A percentile compares a stretch with the other conserved stretches of the same genome.
These are phyloP conservation scores for Solanum aculeatissimum DNA, from an alignment of 305 asterid species.

Conservation along the genomic window DNA sequence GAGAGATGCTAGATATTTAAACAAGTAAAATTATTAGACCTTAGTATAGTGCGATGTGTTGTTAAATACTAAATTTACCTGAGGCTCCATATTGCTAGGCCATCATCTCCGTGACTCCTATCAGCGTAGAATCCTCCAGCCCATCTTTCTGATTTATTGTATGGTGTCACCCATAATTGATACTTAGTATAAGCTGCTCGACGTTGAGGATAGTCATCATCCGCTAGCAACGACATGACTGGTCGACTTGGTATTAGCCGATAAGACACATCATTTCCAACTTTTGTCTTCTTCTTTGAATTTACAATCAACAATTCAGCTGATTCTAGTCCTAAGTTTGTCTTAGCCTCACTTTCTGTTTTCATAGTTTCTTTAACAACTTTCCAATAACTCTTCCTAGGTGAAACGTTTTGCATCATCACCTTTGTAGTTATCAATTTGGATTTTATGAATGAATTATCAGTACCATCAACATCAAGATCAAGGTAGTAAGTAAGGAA, in stretches of 20 bases:
- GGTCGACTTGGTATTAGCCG: conserved; percentile 40
- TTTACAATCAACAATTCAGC: conserved; percentile 37
- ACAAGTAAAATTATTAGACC: background rate
- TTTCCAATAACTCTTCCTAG: conserved; percentile 65
- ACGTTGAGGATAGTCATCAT: conserved; percentile 53
- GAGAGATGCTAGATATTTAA: background rate
- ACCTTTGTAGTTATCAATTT: conserved; percentile 18
- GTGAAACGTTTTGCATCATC: conserved; percentile 11
- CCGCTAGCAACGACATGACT: conserved; percentile 33
- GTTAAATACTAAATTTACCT: conserved; percentile 20
- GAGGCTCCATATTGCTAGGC: conserved; percentile 30
- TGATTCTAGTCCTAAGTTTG: conserved; percentile 27
- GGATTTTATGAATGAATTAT: conserved; percentile 40
- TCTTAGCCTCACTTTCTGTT: conserved; percentile 34
- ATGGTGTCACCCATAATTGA: conserved; percentile 48
- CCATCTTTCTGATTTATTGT: conserved; percentile 55
- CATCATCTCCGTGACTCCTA: conserved; percentile 54
- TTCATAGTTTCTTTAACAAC: conserved; percentile 32
- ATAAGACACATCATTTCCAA: conserved; percentile 51
- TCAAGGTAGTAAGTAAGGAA: conserved; percentile 65
- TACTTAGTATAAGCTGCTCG: conserved; percentile 56
- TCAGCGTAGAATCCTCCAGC: conserved; percentile 76
- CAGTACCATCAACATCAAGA: conserved; percentile 44
- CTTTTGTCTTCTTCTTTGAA: conserved; percentile 39
- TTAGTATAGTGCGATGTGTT: background rate